phyloP scores from a whole-genome alignment of 2,329 filamentous ascomycete species.

The Hyphodiscus sp. region DNA sequence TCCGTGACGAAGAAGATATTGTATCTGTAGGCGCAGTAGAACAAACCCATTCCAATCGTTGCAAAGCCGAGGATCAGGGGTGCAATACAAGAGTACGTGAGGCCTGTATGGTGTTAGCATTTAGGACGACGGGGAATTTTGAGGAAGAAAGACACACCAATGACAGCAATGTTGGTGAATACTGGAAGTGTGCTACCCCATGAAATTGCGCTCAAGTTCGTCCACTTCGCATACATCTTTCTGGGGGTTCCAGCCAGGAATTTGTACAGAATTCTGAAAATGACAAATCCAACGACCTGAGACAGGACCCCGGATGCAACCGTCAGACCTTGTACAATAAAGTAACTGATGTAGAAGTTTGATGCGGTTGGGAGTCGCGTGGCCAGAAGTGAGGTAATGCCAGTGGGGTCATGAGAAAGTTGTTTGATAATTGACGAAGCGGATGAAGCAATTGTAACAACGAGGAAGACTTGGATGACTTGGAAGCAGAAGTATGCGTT shows the following conservation, averaged over 20 bases:
- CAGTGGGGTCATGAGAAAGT: conserved; percentile 56
- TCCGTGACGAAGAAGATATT: conserved; percentile 85
- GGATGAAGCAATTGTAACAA: conserved; percentile 76
- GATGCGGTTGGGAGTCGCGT: conserved; percentile 72
- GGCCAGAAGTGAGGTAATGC: conserved; percentile 60
- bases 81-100: conserved; percentile 81
- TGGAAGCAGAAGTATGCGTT: conserved; percentile 90
- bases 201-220: conserved; percentile 62
- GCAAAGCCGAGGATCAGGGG: conserved; percentile 81
- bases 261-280: conserved; percentile 69
- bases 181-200: conserved; percentile 82
- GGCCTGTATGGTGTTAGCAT: conserved; percentile 43
- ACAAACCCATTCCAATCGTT: conserved; percentile 67
- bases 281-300: conserved; percentile 65
- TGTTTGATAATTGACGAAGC: conserved; percentile 62
- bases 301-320: conserved; percentile 70
- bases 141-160: conserved; percentile 47
- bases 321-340: conserved; percentile 83
- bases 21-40: conserved; percentile 86
- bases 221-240: conserved; percentile 74
- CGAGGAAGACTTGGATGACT: conserved; percentile 84
- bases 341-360: conserved; percentile 95
- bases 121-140: not conserved
- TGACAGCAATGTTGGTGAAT: conserved; percentile 74
- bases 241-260: conserved; percentile 72